These are phyloP conservation scores for Graphilbum sp. DNA, from an alignment of 2,329 filamentous ascomycete genomes.

Conservation along the genomic window DNA sequence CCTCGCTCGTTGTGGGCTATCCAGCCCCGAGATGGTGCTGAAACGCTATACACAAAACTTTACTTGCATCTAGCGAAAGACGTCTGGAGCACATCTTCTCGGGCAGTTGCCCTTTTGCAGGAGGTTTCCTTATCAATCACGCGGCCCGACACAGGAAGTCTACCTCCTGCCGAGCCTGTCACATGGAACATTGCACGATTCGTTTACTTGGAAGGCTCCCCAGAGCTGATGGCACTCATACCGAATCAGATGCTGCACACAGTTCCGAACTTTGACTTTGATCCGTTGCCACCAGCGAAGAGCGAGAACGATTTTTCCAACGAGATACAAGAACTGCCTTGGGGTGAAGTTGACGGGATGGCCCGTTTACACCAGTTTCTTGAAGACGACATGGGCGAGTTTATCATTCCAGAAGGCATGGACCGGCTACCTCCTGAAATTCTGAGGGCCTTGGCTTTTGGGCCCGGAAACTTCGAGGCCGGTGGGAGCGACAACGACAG, in stretches of 20 bases:
- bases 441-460: too few species aligned
- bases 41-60: conserved; percentile 56
- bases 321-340: conserved; percentile 25
- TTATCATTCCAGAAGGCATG: too few species aligned
- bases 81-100: conserved; percentile 62
- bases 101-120: conserved; percentile 50
- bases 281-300: conserved; percentile 59
- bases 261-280: conserved; percentile 58
- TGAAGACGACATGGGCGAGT: too few species aligned
- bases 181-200: conserved; percentile 49
- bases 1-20: conserved; percentile 75
- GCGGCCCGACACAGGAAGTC: conserved; percentile 18
- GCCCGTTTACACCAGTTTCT: too few species aligned
- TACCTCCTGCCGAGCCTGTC: conserved; percentile 21
- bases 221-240: conserved; percentile 51
- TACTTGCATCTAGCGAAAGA: conserved; percentile 66
- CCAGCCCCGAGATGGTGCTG: conserved; percentile 44
- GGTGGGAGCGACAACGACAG: too few species aligned
- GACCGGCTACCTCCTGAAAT: too few species aligned
- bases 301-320: conserved; percentile 34
- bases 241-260: conserved; percentile 47
- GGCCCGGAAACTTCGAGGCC: too few species aligned
- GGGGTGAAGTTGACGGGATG: conserved; percentile 11
- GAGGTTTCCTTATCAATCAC: conserved; percentile 34
- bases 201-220: conserved; percentile 61